These are phyloP conservation scores for Dipodascus albidus DNA, from an alignment of 805 yeast species.

Conservation along the genomic window DNA sequence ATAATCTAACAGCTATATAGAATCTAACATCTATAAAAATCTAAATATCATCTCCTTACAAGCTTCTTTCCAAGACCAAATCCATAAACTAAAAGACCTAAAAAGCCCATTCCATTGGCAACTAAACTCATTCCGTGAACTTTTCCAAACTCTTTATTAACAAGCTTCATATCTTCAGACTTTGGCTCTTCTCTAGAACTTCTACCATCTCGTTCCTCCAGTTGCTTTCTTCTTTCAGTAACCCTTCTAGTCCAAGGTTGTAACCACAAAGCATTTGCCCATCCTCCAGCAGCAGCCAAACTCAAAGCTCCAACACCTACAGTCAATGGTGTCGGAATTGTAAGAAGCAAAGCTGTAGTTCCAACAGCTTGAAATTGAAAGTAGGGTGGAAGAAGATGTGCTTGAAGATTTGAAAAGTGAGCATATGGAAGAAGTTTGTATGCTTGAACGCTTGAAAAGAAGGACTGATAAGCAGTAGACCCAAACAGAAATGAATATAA, in stretches of 20 bases:
- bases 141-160: not conserved
- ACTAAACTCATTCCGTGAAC: slow-evolving; percentile 1
- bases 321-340: not conserved
- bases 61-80: not conserved
- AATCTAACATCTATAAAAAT: no score
- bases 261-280: not conserved
- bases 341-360: not conserved
- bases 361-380: not conserved
- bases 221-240: not conserved
- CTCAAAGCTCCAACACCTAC: not conserved
- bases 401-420: not conserved
- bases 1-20: not conserved
- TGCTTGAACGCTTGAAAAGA: not conserved
- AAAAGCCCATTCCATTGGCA: not conserved
- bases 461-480: not conserved
- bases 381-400: not conserved
- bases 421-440: not conserved
- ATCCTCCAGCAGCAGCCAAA: not conserved
- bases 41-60: not conserved
- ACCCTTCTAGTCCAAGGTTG: not conserved
- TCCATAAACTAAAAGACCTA: not conserved
- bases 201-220: not conserved
- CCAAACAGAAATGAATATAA: not conserved
- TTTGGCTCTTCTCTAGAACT: not conserved
- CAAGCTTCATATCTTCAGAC: not conserved